A percentile compares a stretch with the other conserved stretches of the same genome.
Conservation (phyloP, 1,139 yeast species). For the Hansenula sp. region DNA sequence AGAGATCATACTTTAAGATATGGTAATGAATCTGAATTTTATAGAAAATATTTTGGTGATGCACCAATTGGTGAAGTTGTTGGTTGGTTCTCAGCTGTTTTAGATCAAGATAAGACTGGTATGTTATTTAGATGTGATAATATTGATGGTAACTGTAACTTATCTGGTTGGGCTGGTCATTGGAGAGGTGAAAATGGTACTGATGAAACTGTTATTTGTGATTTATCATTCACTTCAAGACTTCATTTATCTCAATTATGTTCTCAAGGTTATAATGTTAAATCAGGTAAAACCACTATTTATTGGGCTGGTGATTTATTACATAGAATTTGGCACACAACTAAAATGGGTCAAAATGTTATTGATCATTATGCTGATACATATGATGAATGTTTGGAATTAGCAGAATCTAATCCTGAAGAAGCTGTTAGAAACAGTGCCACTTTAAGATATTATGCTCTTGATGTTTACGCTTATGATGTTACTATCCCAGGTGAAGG, state of each 20-base stretch:
- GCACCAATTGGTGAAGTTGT: slow-evolving; percentile 30
- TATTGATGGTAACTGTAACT: slow-evolving; percentile 30
- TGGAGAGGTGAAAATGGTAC: slow-evolving; percentile 31
- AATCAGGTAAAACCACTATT: slow-evolving; percentile 14
- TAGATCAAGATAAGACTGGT: slow-evolving; percentile 27
- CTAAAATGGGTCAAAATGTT: slow-evolving; percentile 20
- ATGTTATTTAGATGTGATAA: slow-evolving; percentile 33
- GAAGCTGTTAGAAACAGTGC: slow-evolving; percentile 18
- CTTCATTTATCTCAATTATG: slow-evolving; percentile 23
- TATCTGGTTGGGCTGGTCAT: slow-evolving; percentile 34
- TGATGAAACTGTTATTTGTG: slow-evolving; percentile 32
- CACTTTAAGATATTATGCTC: slow-evolving; percentile 14
- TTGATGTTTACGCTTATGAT: slow-evolving; percentile 19
- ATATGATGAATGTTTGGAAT: slow-evolving; percentile 24
- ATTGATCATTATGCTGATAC: slow-evolving; percentile 27
- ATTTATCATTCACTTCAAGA: slow-evolving; percentile 24
- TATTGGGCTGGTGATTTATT: slow-evolving; percentile 26
- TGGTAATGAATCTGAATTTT: slow-evolving; percentile 25
- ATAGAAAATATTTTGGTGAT: slow-evolving; percentile 29
- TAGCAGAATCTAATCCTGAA: slow-evolving; percentile 11
- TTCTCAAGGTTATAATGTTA: slow-evolving; percentile 21
- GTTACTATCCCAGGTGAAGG: slow-evolving; percentile 16
- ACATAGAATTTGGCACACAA: slow-evolving; percentile 30
- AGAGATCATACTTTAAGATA: slow-evolving; percentile 23
- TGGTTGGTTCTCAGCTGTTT: slow-evolving; percentile 29